Evolutionary conservation across 1,284 basidiomycete species (phyloP), one percentile per base, ranked within the genome.

Genomic region (Kalmanozyma brasiliensis): DNA sequence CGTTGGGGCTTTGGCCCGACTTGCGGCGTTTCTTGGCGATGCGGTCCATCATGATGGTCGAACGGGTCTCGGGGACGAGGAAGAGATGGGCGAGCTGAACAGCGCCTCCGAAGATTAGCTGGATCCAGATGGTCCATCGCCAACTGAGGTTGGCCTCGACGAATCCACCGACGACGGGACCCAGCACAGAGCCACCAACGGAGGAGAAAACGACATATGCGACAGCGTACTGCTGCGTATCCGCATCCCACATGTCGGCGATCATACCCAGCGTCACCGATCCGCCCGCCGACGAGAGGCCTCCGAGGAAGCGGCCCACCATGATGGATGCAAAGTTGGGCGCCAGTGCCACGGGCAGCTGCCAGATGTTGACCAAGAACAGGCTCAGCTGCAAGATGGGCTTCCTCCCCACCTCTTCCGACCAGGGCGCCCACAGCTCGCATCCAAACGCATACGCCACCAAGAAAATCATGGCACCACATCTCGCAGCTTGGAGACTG

Each of bases 61-160:
- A 61, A 24, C 83, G 78, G 5, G 84, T 83, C 63, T 85, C 84
- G 22, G 84, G 84, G 4, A 84, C 83, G 17, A 83, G 46, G 60
- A 83, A 59, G 45, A 83, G 73, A 53, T 85, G 84, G 4, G 81
- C 51, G 16, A 81, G 41, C 63, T 84, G 84, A 6, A 83, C 81
- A 35, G 73, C 68, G 8, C 69, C 81, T 16, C 84, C 84, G 42
- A 84, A 82, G 51, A 83, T 83, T 22, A 84, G 74, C 73, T 84
- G 83, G 11, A 77, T 68, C 61, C 81, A 85, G 8, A 84, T 75
- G 7, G 83, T 84, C 83, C 83, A 84, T 37, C 58, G 38, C 58
- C 64, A 67, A 33, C 38, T 52, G 7, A 67, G 29, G 26, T 61
- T 52, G 3, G 52, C 58, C 10, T 70, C 64, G 17, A 66, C 52